Conservation (phyloP, 1,284 basidiomycete species). For the Fomitopsis palustris region DNA sequence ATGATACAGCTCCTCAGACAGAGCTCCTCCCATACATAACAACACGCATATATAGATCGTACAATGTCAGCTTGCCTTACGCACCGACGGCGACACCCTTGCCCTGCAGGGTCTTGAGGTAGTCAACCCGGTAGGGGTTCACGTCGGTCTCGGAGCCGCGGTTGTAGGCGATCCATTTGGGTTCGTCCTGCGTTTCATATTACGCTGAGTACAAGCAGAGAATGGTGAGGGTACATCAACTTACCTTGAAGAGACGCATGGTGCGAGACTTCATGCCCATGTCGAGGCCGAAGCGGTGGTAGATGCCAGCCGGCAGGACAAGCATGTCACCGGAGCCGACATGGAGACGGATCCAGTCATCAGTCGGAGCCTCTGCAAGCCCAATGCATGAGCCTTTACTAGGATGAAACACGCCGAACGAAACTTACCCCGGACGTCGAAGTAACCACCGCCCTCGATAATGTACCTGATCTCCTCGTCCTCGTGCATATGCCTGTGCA, state of each 20-base stretch:
- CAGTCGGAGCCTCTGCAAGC: conserved; percentile 44
- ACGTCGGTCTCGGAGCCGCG: conserved; percentile 57
- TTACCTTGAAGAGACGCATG: conserved; percentile 75
- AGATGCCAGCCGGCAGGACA: conserved; percentile 75
- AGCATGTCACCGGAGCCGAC: conserved; percentile 71
- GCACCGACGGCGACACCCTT: conserved; percentile 16
- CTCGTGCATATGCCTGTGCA: conserved; percentile 77
- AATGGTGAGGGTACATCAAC: conserved; percentile 5
- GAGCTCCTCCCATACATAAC: background rate
- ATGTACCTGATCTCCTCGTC: conserved; percentile 91
- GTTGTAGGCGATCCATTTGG: conserved; percentile 81
- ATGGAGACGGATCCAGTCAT: conserved; percentile 73
- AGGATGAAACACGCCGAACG: background rate
- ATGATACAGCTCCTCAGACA: background rate
- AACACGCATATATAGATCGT: background rate
- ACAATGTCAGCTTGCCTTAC: background rate
- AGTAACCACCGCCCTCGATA: conserved; percentile 78
- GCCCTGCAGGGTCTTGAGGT: conserved; percentile 39
- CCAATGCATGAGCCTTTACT: background rate
- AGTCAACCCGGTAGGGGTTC: conserved; percentile 60
- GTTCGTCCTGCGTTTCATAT: conserved; percentile 62
- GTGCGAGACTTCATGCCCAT: conserved; percentile 65
- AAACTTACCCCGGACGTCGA: conserved; percentile 70
- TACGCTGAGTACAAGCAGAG: background rate
- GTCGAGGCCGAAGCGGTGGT: conserved; percentile 85